These are phyloP conservation scores for Cephalotrichum gorgonifer DNA, from an alignment of 2,329 filamentous ascomycete species.

Conservation along the genomic window DNA sequence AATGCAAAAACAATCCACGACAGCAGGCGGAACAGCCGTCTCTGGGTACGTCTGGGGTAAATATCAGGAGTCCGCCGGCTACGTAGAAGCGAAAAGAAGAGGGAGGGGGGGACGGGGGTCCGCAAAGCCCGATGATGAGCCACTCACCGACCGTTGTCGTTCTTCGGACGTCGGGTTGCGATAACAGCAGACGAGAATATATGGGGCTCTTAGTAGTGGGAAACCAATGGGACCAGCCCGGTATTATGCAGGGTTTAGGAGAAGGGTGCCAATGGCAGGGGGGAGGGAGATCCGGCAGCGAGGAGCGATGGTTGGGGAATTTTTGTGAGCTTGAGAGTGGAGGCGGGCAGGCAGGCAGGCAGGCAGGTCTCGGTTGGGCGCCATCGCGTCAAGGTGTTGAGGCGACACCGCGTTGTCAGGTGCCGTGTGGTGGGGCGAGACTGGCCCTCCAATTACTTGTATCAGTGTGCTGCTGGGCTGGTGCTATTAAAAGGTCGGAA, in stretches of 20 bases:
- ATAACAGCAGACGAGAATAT: neutral
- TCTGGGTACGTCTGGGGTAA: neutral
- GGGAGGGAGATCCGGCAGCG: neutral
- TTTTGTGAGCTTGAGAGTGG: conserved; percentile 2
- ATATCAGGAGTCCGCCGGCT: neutral
- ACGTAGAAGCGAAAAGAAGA: neutral
- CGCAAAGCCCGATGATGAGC: neutral
- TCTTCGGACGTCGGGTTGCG: neutral
- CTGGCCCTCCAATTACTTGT: too few species aligned
- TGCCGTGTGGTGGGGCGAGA: too few species aligned
- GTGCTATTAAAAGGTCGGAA: too few species aligned
- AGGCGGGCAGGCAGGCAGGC: too few species aligned
- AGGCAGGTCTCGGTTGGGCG: too few species aligned
- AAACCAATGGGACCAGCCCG: conserved; percentile 1
- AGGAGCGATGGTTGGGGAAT: neutral
- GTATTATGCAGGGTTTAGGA: conserved; percentile 2
- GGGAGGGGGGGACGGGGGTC: neutral
- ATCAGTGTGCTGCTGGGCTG: too few species aligned
- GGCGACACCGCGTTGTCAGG: neutral
- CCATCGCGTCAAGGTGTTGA: conserved; percentile 1
- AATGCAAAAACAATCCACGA: conserved; percentile 3
- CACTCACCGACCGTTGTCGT: neutral
- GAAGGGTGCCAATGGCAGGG: neutral
- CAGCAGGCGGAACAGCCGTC: neutral
- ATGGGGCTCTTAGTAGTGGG: neutral